Conservation (phyloP, 805 yeast species). For the Wickerhamiella dianesei region DNA sequence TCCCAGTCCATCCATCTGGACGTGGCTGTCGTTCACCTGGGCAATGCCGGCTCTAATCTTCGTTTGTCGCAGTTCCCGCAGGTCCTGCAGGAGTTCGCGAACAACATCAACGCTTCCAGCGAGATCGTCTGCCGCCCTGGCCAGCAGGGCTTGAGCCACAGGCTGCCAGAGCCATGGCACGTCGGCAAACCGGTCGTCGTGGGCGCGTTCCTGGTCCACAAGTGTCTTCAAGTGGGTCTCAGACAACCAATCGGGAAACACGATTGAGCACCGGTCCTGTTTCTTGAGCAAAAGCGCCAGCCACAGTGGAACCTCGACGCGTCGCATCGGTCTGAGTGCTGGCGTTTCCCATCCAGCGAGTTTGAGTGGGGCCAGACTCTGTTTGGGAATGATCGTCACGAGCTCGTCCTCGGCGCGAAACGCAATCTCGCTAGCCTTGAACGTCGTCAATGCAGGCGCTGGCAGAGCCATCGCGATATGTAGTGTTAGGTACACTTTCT, state of each 20-base stretch:
- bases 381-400: slow-evolving; percentile 67
- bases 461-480: slow-evolving; percentile 2
- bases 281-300: slow-evolving; percentile 67
- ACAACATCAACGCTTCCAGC: slow-evolving; percentile 58
- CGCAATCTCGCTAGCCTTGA: slow-evolving; percentile 44
- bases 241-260: slow-evolving; percentile 76
- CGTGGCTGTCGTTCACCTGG: slow-evolving; percentile 67
- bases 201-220: slow-evolving; percentile 52
- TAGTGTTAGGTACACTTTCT: too few relatives aligned
- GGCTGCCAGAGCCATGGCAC: slow-evolving; percentile 90
- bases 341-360: slow-evolving; percentile 54
- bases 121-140: slow-evolving; percentile 66
- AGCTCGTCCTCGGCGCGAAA: slow-evolving; percentile 73
- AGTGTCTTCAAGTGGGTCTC: slow-evolving; percentile 38
- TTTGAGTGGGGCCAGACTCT: slow-evolving; percentile 48
- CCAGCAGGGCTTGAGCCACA: slow-evolving; percentile 52
- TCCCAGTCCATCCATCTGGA: slow-evolving; percentile 71
- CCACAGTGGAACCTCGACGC: slow-evolving; percentile 73
- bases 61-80: slow-evolving; percentile 67
- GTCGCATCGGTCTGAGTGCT: slow-evolving; percentile 48
- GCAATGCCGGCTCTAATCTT: slow-evolving; percentile 71
- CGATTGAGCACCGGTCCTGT: slow-evolving; percentile 74
- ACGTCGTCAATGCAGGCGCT: background rate
- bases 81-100: slow-evolving; percentile 61
- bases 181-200: slow-evolving; percentile 39